These are phyloP conservation scores for Moesziomyces antarcticus DNA, from an alignment of 1,284 basidiomycete genomes.

Conservation along the genomic window DNA sequence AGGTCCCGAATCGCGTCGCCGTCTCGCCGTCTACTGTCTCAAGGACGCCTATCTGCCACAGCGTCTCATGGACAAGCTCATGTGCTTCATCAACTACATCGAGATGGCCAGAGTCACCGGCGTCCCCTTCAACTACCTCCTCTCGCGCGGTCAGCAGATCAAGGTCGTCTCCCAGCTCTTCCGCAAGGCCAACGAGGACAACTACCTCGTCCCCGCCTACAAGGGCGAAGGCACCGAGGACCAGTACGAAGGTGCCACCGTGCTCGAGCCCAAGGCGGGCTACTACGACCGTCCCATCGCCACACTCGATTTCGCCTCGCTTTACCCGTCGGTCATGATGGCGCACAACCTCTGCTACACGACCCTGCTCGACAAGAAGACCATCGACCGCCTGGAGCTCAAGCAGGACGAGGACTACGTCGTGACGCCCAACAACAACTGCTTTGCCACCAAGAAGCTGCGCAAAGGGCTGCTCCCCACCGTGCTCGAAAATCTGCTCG, in stretches of 20 bases:
- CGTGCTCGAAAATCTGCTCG: slow-evolving; percentile 63
- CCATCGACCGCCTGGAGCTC: slow-evolving; percentile 62
- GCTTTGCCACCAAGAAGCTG: slow-evolving; percentile 58
- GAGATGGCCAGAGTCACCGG: slow-evolving; percentile 68
- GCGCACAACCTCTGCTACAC: slow-evolving; percentile 68
- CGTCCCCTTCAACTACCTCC: slow-evolving; percentile 68
- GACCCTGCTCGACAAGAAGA: slow-evolving; percentile 64
- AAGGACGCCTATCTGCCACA: slow-evolving; percentile 68
- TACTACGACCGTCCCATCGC: slow-evolving; percentile 67
- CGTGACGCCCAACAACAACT: slow-evolving; percentile 67
- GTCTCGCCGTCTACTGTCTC: slow-evolving; percentile 66
- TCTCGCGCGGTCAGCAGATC: slow-evolving; percentile 67
- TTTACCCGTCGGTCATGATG: slow-evolving; percentile 68
- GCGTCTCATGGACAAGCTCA: slow-evolving; percentile 67
- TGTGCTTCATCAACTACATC: slow-evolving; percentile 68
- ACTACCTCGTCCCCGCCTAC: slow-evolving; percentile 66
- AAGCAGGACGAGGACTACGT: slow-evolving; percentile 64
- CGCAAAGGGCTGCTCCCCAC: slow-evolving; percentile 66
- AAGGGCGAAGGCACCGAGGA: slow-evolving; percentile 66
- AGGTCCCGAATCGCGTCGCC: slow-evolving; percentile 65
- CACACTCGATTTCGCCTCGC: slow-evolving; percentile 67
- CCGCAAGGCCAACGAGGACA: slow-evolving; percentile 66
- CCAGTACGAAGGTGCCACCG: slow-evolving; percentile 67
- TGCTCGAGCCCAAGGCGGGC: slow-evolving; percentile 66
- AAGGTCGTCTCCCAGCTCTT: slow-evolving; percentile 67